Evolutionary conservation across 441 rosid genomes (phyloP), one percentile per base, ranked within the genome.

Genomic region (Iberis amara): DNA sequence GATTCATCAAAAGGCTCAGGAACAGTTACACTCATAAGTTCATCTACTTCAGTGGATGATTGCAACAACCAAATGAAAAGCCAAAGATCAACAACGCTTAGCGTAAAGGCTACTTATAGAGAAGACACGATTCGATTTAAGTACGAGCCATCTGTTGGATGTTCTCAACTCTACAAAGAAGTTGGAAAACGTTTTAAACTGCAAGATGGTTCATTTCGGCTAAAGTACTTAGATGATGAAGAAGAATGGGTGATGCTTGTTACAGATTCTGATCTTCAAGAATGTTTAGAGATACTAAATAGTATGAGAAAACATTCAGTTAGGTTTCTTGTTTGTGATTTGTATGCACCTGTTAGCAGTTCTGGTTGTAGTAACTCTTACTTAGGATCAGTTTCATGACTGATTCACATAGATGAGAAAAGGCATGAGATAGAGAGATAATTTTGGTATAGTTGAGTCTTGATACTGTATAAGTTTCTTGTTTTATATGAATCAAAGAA

Each of bases 201-300:
- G 66, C 79, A 71, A 39, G 69, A 61, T 2, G 89, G 84, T 7
- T 64, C 79, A 30, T 91, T 91, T 79, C 89, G 78, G 68, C 87
- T 91, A 42, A 83, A 78, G 71, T 91, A 91, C 61, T 66, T 88
- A 15, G 98, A 87, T 5, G 98, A 91, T 10, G 96, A 91, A 63
- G 87, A 83, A 11, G 96, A 91, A 64, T 91, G 98, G 98, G 96
- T 91, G 68, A 55, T 91, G 82, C 54, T 88, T 47, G 77, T 76
- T 51, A 79, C 66, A 38, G 91, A 88, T 50, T 80, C 77, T 1
- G 98, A 91, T 76, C 76, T 85, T 53, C 86, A 79, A 68, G 98
- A 88, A 67, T 88, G 95, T 55, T 55, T 88, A 23, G 96, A 85
- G 71, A 76, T 88, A 68, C 9, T 88, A 69, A 76, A 75, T 32